A percentile compares a stretch with the other conserved stretches of the same genome.
Evolutionary conservation across 768 basidiomycete genomes (phyloP).

Genomic region (Brasilioporus rufonigricans): DNA sequence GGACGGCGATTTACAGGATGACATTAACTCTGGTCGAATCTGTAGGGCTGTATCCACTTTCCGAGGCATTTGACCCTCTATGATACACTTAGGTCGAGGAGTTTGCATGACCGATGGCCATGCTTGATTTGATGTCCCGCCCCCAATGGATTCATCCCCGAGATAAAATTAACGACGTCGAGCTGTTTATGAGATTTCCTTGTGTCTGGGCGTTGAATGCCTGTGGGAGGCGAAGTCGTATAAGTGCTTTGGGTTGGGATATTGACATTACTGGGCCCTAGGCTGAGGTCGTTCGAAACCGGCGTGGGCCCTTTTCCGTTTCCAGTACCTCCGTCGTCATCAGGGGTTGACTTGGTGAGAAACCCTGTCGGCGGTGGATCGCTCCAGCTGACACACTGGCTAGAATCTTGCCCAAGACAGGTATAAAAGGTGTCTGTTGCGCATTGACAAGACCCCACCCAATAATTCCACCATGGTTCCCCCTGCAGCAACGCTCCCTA

Average conservation of each 20-base stretch:
- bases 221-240: background rate
- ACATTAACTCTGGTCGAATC: background rate
- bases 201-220: background rate
- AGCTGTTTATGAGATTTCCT: background rate
- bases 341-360: slow-evolving; percentile 1
- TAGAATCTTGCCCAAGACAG: background rate
- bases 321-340: background rate
- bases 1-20: background rate
- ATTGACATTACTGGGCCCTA: too few relatives aligned
- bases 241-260: background rate
- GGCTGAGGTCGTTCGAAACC: background rate
- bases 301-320: background rate
- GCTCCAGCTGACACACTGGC: background rate
- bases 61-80: background rate
- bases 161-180: background rate
- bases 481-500: slow-evolving; percentile 33
- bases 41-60: background rate
- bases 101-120: background rate
- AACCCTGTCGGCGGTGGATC: background rate
- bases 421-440: slow-evolving; percentile 1
- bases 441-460: background rate
- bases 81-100: background rate
- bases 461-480: slow-evolving; percentile 34
- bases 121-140: background rate
- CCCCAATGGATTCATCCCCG: background rate